Conservation (phyloP, 164 flowering plant genomes). For the Kalanchoe fedtschenkoi region DNA sequence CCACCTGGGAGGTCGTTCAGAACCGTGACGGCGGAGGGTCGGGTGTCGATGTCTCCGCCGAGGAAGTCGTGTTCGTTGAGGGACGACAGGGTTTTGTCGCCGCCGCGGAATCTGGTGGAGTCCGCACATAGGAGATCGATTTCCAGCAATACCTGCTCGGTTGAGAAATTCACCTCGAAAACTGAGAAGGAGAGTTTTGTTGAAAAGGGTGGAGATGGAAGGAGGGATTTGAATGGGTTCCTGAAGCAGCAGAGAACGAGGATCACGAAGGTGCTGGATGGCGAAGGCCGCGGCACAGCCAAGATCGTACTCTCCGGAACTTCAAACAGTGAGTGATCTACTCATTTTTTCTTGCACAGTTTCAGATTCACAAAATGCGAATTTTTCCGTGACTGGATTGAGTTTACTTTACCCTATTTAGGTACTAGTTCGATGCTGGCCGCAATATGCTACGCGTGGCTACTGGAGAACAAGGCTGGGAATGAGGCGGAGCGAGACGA, state of each 20-base stretch:
- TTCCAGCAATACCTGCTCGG: slow-evolving; percentile 45
- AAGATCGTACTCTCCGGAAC: slow-evolving; percentile 54
- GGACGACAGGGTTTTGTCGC: slow-evolving; percentile 22
- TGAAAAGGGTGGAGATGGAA: slow-evolving; percentile 3
- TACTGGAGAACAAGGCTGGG: slow-evolving; percentile 30
- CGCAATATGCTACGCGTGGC: slow-evolving; percentile 61
- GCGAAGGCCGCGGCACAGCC: slow-evolving; percentile 32
- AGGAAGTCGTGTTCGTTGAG: no score
- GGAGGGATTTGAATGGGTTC: slow-evolving; percentile 34
- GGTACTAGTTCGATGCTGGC: slow-evolving; percentile 74
- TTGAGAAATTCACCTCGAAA: slow-evolving; percentile 18
- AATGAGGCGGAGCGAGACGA: slow-evolving; percentile 16
- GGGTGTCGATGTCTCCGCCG: slow-evolving; percentile 11
- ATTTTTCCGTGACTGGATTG: neutral
- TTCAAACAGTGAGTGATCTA: slow-evolving; percentile 37
- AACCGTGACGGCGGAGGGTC: slow-evolving; percentile 12
- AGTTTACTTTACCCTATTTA: slow-evolving; percentile 7
- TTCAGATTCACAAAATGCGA: no score
- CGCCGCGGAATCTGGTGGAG: slow-evolving; percentile 35
- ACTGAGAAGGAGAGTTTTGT: slow-evolving; percentile 5
- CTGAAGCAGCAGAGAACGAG: slow-evolving; percentile 42
- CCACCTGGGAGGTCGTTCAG: slow-evolving; percentile 27
- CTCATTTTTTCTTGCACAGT: neutral
- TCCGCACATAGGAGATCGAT: slow-evolving; percentile 40
- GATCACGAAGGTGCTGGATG: slow-evolving; percentile 27